Percentiles rank a stretch among this genome's conserved stretches.
These are phyloP conservation scores for Linnemannia schmuckeri DNA, from an alignment of 192 early-diverging fungal species.

Conservation along the genomic window DNA sequence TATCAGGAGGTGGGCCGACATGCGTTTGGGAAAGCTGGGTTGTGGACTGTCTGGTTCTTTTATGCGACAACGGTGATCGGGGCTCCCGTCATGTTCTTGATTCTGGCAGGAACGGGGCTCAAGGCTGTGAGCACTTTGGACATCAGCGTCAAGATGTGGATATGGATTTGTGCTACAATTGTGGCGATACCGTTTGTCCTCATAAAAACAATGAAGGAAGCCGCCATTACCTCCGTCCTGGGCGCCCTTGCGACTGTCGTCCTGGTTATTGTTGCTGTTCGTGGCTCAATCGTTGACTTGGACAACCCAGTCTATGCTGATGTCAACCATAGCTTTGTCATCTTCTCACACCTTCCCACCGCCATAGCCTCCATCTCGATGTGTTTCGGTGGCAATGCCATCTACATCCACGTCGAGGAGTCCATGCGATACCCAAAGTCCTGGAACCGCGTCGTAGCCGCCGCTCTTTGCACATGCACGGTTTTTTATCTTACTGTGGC, in stretches of 20 bases:
- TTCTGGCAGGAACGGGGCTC: constrained; percentile 80
- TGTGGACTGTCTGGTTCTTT: constrained; percentile 71
- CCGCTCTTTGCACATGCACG: constrained; percentile 73
- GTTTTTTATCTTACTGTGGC: constrained; percentile 75
- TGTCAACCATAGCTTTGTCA: constrained; percentile 63
- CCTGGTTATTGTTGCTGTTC: constrained; percentile 77
- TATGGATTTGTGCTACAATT: constrained; percentile 68
- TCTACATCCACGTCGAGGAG: constrained; percentile 86
- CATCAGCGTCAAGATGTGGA: constrained; percentile 69
- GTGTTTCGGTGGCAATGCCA: constrained; percentile 82
- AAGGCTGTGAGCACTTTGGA: constrained; percentile 62
- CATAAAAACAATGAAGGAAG: constrained; percentile 83
- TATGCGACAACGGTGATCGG: constrained; percentile 74
- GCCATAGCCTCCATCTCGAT: constrained; percentile 85
- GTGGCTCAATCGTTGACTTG: constrained; percentile 65
- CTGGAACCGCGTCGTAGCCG: constrained; percentile 75
- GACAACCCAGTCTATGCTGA: constrained; percentile 49
- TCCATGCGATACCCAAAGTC: constrained; percentile 76
- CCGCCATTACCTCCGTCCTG: constrained; percentile 77
- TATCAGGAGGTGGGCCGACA: constrained; percentile 72
- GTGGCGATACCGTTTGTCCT: constrained; percentile 77
- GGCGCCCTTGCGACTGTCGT: constrained; percentile 78
- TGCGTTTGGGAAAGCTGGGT: constrained; percentile 77
- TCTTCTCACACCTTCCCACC: constrained; percentile 75
- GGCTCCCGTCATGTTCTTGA: constrained; percentile 75